Base-by-base conservation (phyloP, 2,329 filamentous ascomycete species). In the Colletotrichum lini region DNA sequence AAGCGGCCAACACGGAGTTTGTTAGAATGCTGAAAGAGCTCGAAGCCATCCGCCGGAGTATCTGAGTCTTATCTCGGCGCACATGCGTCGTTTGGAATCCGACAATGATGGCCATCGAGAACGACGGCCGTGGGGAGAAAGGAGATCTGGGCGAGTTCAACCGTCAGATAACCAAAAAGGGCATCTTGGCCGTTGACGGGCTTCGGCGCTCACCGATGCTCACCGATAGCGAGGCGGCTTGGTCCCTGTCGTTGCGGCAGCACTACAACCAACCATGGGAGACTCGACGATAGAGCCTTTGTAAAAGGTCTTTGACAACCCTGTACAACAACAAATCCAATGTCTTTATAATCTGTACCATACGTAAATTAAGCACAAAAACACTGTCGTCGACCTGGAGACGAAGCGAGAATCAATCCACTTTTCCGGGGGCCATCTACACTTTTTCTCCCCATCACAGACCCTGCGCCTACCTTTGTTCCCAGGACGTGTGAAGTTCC, bases 1-100 rank as follows among this genome's bases (percentile, higher is more conserved):
- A 53, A 40, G 59, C 74, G 45, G 67, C 66, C 8, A 73, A 73
- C 23, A 65, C 73, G 18, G 81, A 83, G 69, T 82, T 82, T 67
- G 79, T 81, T 13, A 66, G 50, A 18, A 72, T 74, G 63, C 58
- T 64, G 26, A 58, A 57, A 30, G 53, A 72, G 18, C 70, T 82
- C 16, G 73, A 73, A 38, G 65, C 40, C 12, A 16, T 68, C 16
- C 68, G 68, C 15, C 44, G 16, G 23, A 42, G 35, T 10, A 30
- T 58, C n/a, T 64, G 16, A 63, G 52, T 10, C n/a, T 42, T 21
- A 53, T 53, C 54, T 26, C 23, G n/a, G 38, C 12, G 12, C 53
- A 9, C 49, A 16, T 35, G 9, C 18, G 26, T 26, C 21, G 35
- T 52, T 26, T n/a, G 30, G 8, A 52, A 18, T 8, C 6, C 15